phyloP scores from a whole-genome alignment of 371 early-diverging fungal species.

The Syncephalis plumigaleata region DNA sequence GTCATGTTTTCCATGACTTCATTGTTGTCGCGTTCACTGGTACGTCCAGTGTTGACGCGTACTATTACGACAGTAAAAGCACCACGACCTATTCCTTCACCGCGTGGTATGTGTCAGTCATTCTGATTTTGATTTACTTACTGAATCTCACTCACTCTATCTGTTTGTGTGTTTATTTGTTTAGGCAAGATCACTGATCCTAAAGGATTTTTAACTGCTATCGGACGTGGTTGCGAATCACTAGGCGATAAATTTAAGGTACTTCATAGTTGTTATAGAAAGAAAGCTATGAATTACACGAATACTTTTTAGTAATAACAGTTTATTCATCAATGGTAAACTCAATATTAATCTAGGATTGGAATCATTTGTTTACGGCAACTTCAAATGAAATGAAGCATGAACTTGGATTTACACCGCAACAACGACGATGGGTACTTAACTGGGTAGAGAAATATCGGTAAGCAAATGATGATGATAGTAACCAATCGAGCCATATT shows the following conservation, averaged over 20 bases:
- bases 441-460: conserved; percentile 7
- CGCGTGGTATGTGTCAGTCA: conserved; percentile 2
- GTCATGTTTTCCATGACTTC: not conserved
- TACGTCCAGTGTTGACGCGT: not conserved
- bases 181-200: conserved; percentile 26
- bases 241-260: conserved; percentile 32
- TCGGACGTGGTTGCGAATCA: conserved; percentile 40
- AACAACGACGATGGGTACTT: conserved; percentile 17
- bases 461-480: not conserved
- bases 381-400: conserved; percentile 23
- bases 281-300: not conserved
- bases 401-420: conserved; percentile 24
- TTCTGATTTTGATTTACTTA: not conserved
- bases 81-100: conserved; percentile 2
- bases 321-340: not conserved
- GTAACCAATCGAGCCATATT: conserved; percentile 1
- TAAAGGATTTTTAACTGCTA: conserved; percentile 24
- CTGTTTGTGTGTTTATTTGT: too few relatives aligned
- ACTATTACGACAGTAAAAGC: not conserved
- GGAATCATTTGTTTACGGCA: conserved; percentile 39
- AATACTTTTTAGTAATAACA: not conserved
- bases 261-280: too few relatives aligned
- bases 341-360: conserved; percentile 17
- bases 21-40: not conserved
- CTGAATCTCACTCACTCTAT: not conserved